These are phyloP conservation scores for Plenodomus biglobosus DNA, from an alignment of 2,329 filamentous ascomycete genomes.

Conservation along the genomic window DNA sequence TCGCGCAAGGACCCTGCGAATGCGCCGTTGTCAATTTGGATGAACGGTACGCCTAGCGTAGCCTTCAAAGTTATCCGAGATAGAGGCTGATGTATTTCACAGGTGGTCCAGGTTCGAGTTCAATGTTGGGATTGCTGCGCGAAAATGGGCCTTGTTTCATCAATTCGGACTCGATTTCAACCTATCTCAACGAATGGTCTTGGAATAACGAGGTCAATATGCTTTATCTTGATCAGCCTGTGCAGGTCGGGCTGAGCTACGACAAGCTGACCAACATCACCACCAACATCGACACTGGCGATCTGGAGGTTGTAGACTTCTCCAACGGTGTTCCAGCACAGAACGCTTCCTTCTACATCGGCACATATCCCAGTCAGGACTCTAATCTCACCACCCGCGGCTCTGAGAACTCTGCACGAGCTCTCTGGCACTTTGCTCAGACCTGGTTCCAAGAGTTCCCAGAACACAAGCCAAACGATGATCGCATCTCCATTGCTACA, in stretches of 20 bases:
- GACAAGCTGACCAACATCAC: slow-evolving; percentile 35
- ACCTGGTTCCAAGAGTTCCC: slow-evolving; percentile 66
- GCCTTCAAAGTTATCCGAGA: not conserved
- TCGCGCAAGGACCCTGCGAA: slow-evolving; percentile 57
- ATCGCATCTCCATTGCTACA: slow-evolving; percentile 55
- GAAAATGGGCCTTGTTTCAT: slow-evolving; percentile 60
- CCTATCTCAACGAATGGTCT: slow-evolving; percentile 58
- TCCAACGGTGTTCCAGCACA: slow-evolving; percentile 45
- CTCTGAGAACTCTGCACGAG: slow-evolving; percentile 56
- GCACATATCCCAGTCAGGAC: slow-evolving; percentile 55
- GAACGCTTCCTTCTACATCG: slow-evolving; percentile 56
- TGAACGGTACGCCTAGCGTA: slow-evolving; percentile 48
- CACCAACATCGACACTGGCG: slow-evolving; percentile 27
- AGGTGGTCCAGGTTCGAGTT: slow-evolving; percentile 58
- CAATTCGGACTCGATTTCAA: slow-evolving; percentile 55
- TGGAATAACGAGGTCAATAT: slow-evolving; percentile 62
- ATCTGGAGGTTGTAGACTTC: slow-evolving; percentile 33
- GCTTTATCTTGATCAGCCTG: slow-evolving; percentile 67
- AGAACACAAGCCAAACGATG: slow-evolving; percentile 60
- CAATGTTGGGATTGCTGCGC: slow-evolving; percentile 27
- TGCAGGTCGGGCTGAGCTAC: slow-evolving; percentile 58
- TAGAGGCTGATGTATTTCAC: not conserved
- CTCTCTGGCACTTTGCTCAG: slow-evolving; percentile 61
- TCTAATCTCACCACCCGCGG: slow-evolving; percentile 51
- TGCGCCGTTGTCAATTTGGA: slow-evolving; percentile 61